Conservation (phyloP, 2,329 filamentous ascomycete species). For the Ceratocystis harringtonii region DNA sequence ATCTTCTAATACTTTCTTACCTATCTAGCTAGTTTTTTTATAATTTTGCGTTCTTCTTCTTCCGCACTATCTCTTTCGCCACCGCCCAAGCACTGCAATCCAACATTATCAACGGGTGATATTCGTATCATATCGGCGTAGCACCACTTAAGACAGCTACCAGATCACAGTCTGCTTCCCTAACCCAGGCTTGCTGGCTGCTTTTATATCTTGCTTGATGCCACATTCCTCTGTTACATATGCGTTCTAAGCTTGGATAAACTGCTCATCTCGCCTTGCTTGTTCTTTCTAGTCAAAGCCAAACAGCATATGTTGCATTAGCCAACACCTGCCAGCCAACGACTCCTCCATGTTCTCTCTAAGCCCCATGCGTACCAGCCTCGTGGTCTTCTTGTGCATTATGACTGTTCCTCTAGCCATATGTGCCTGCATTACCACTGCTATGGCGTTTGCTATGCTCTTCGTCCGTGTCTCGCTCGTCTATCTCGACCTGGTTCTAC, state of each 20-base stretch:
- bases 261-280: not conserved
- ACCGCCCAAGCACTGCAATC: not conserved
- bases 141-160: not conserved
- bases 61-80: not conserved
- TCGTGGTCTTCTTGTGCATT: constrained; percentile 47
- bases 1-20: not conserved
- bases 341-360: constrained; percentile 25
- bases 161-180: not conserved
- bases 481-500: constrained; percentile 47
- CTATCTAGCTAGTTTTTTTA: not conserved
- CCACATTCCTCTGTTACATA: not conserved
- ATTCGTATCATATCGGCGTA: not conserved
- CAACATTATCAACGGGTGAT: not conserved
- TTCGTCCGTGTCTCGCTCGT: constrained; percentile 45
- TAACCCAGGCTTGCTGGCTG: not conserved
- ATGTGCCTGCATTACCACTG: constrained; percentile 48
- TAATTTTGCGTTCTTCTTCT: too few relatives aligned
- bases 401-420: constrained; percentile 48
- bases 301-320: not conserved
- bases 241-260: not conserved
- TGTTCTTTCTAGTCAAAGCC: not conserved
- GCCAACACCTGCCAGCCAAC: not conserved
- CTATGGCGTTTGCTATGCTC: constrained; percentile 45
- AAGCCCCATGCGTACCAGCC: constrained; percentile 39
- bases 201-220: not conserved